These are phyloP conservation scores for Debaryomyces tyrocola DNA, from an alignment of 805 yeast genomes.

Conservation along the genomic window DNA sequence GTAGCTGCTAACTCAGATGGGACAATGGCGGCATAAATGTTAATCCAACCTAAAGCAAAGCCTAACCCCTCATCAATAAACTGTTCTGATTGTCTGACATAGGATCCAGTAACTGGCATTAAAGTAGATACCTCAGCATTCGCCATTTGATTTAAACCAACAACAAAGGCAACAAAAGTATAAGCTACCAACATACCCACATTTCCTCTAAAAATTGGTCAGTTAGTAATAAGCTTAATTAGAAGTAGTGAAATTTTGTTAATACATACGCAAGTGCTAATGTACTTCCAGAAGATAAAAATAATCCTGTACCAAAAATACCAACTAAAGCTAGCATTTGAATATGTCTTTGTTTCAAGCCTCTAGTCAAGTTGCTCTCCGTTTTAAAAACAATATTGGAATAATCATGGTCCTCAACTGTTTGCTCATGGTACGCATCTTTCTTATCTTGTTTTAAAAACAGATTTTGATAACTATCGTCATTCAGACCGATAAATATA, in stretches of 20 bases:
- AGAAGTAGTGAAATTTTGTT: conserved; percentile 12
- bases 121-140: conserved; percentile 39
- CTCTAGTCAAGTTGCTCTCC: conserved; percentile 14
- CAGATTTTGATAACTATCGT: too few relatives aligned
- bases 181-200: conserved; percentile 53
- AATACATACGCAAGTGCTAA: conserved; percentile 36
- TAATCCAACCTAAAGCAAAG: conserved; percentile 47
- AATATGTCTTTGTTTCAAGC: conserved; percentile 18
- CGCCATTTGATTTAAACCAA: conserved; percentile 39
- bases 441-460: background rate
- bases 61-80: conserved; percentile 47
- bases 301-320: conserved; percentile 51
- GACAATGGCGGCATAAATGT: conserved; percentile 30
- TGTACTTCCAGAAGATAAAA: conserved; percentile 53
- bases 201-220: conserved; percentile 11
- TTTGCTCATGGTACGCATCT: background rate
- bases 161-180: conserved; percentile 44
- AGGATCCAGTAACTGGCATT: conserved; percentile 38
- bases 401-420: background rate
- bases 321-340: conserved; percentile 22
- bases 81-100: conserved; percentile 35
- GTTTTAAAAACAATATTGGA: conserved; percentile 7
- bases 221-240: conserved; percentile 2
- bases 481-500: too few relatives aligned
- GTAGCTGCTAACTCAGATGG: conserved; percentile 48